phyloP scores from a whole-genome alignment of 2,329 filamentous ascomycete genomes.

The Kalmusia sp. region DNA sequence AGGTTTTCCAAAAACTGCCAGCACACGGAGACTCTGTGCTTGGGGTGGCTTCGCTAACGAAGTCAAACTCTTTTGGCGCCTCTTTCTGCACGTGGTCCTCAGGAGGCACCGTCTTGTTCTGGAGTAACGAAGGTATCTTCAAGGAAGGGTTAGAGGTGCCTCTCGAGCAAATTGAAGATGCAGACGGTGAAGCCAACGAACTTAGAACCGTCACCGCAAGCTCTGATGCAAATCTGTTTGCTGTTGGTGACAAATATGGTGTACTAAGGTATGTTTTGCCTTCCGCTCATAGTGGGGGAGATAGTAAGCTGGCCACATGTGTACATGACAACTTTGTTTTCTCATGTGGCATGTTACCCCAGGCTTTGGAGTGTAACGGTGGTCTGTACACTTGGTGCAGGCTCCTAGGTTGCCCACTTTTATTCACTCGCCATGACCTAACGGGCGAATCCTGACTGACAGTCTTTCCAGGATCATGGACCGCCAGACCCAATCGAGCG shows the following conservation, averaged over 20 bases:
- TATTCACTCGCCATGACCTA: too few species aligned
- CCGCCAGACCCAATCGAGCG: constrained; percentile 64
- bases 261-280: constrained; percentile 65
- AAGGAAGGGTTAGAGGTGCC: constrained; percentile 70
- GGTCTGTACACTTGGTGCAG: too few species aligned
- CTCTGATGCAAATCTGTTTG: constrained; percentile 68
- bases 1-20: constrained; percentile 53
- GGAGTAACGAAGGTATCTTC: constrained; percentile 76
- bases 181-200: constrained; percentile 62
- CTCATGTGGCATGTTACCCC: too few species aligned
- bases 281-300: neutral
- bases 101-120: constrained; percentile 81
- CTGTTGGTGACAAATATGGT: constrained; percentile 88
- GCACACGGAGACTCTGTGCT: constrained; percentile 67
- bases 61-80: constrained; percentile 67
- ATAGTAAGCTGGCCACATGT: too few species aligned
- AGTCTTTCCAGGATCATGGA: constrained; percentile 64
- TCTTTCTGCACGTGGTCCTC: constrained; percentile 90
- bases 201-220: constrained; percentile 66
- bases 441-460: neutral
- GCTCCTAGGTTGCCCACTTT: too few species aligned
- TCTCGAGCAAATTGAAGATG: constrained; percentile 66
- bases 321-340: too few species aligned
- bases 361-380: too few species aligned
- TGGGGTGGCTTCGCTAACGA: constrained; percentile 73